phyloP scores from a whole-genome alignment of 2,329 filamentous ascomycete species.

The Fusarium sp. region DNA sequence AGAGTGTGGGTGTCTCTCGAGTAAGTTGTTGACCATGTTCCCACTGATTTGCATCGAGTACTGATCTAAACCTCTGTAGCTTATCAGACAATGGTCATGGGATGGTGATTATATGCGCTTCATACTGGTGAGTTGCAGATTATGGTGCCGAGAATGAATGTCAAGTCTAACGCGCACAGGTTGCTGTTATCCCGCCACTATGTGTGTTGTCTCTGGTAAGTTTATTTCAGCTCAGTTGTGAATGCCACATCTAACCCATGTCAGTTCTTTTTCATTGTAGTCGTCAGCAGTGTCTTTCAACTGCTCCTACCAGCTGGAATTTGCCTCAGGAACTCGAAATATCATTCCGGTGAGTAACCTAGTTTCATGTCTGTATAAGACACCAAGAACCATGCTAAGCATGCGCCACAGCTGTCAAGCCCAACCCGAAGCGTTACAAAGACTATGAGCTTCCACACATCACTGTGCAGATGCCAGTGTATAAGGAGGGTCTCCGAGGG shows the following conservation, averaged over 20 bases:
- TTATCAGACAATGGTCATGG: conserved; percentile 39
- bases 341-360: conserved; percentile 35
- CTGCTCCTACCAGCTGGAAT: conserved; percentile 40
- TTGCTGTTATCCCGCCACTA: conserved; percentile 35
- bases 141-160: neutral
- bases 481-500: conserved; percentile 52
- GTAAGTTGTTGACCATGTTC: conserved; percentile 16
- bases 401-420: conserved; percentile 34
- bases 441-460: conserved; percentile 57
- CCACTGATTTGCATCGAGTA: fast-evolving
- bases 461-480: conserved; percentile 60
- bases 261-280: conserved; percentile 45
- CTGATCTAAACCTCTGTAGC: neutral
- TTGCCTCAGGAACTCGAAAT: conserved; percentile 44
- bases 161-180: neutral
- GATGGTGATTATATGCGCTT: conserved; percentile 38
- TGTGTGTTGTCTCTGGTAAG: conserved; percentile 33
- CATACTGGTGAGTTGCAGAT: conserved; percentile 13
- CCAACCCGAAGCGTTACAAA: conserved; percentile 41
- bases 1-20: conserved; percentile 42
- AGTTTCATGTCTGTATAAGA: neutral
- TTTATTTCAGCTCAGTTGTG: fast-evolving
- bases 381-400: neutral
- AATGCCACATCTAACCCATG: neutral
- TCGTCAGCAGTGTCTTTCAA: conserved; percentile 43